These are phyloP conservation scores for Brasilioporus rufonigricans DNA, from an alignment of 768 basidiomycete species.

Conservation along the genomic window DNA sequence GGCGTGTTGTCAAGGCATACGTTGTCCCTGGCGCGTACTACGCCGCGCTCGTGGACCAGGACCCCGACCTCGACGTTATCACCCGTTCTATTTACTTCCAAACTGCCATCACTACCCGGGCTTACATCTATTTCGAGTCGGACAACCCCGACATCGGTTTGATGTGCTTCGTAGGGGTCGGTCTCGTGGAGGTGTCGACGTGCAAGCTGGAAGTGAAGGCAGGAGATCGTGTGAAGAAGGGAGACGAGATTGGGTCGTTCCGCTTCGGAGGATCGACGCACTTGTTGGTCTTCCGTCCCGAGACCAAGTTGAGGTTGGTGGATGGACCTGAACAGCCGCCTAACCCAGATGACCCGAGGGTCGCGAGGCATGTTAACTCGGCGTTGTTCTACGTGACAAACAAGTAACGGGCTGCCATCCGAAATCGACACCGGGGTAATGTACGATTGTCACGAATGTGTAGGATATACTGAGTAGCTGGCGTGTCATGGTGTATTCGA, in stretches of 20 bases:
- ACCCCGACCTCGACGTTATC: constrained; percentile 25
- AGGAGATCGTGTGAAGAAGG: too few relatives aligned
- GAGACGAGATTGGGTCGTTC: too few relatives aligned
- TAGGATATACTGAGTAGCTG: not conserved
- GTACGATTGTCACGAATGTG: not conserved
- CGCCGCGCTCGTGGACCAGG: constrained; percentile 32
- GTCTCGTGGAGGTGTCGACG: constrained; percentile 64
- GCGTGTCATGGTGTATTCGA: too few relatives aligned
- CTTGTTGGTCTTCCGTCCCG: too few relatives aligned
- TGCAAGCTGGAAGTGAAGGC: constrained; percentile 48
- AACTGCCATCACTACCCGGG: constrained; percentile 35
- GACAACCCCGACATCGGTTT: constrained; percentile 54
- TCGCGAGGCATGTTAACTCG: not conserved
- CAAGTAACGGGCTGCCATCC: not conserved
- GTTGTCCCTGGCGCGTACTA: constrained; percentile 53
- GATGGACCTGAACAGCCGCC: too few relatives aligned
- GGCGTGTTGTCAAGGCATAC: too few relatives aligned
- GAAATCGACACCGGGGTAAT: not conserved
- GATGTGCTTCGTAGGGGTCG: constrained; percentile 58
- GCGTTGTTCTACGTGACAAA: too few relatives aligned
- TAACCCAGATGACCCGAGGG: not conserved
- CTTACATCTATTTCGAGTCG: constrained; percentile 56
- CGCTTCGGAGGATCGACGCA: too few relatives aligned
- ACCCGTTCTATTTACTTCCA: not conserved
- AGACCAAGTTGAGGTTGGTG: too few relatives aligned